These are phyloP conservation scores for Xylaria telfairii DNA, from an alignment of 495 filamentous ascomycete genomes.

Conservation along the genomic window DNA sequence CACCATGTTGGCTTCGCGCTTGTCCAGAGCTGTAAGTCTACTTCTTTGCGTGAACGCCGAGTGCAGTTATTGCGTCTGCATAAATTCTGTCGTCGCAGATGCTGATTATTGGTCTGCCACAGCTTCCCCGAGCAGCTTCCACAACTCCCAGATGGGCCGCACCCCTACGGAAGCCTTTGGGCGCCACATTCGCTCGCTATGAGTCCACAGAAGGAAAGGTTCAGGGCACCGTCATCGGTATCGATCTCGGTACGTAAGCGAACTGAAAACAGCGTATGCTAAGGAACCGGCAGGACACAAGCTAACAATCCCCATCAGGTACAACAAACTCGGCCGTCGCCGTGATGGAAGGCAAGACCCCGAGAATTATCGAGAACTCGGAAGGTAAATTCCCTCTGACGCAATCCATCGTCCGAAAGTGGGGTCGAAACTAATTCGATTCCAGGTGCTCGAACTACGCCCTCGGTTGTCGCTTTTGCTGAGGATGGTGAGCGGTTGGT, in stretches of 20 bases:
- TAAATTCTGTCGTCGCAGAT: conserved; percentile 30
- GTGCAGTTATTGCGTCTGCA: conserved; percentile 26
- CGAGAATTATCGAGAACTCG: conserved; percentile 96
- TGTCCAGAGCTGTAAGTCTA: conserved; percentile 75
- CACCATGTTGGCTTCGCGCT: conserved; percentile 69
- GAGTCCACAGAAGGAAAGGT: conserved; percentile 87
- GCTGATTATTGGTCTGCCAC: conserved; percentile 37
- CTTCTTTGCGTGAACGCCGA: conserved; percentile 31
- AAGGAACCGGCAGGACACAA: background rate
- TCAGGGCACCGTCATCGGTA: conserved; percentile 95
- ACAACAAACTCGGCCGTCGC: conserved; percentile 99
- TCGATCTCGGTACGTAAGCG: conserved; percentile 91
- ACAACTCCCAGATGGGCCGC: conserved; percentile 66
- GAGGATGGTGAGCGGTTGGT: conserved; percentile 97
- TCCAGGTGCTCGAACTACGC: conserved; percentile 90
- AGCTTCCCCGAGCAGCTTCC: conserved; percentile 72
- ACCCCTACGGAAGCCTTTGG: conserved; percentile 54
- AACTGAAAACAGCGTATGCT: background rate
- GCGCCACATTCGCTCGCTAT: conserved; percentile 64
- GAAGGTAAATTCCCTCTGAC: conserved; percentile 68
- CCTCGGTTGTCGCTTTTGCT: conserved; percentile 95
- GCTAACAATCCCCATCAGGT: conserved; percentile 55
- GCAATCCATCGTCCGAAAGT: background rate
- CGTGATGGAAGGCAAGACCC: conserved; percentile 94
- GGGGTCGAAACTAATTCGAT: conserved; percentile 14